A percentile compares a stretch with the other conserved stretches of the same genome.
Evolutionary conservation across 1,284 basidiomycete species (phyloP).

Genomic region (Xerocomus minutiporus): DNA sequence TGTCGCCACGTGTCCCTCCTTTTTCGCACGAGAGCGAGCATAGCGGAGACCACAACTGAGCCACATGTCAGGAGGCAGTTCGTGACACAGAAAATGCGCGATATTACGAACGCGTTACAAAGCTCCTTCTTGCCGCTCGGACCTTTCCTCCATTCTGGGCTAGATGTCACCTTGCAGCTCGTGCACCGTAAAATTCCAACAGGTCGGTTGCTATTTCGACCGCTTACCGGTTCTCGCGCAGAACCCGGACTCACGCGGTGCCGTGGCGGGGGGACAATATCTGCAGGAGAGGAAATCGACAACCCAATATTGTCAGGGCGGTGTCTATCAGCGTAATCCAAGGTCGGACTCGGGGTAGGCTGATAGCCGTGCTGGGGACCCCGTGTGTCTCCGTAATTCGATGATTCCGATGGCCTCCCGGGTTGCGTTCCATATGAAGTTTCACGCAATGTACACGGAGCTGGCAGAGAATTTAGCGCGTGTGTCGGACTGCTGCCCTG

Average conservation of each 20-base stretch:
- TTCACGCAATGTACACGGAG: slow-evolving; percentile 31
- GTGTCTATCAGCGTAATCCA: slow-evolving; percentile 37
- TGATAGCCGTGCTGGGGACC: slow-evolving; percentile 33
- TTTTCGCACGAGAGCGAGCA: slow-evolving; percentile 78
- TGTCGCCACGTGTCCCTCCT: slow-evolving; percentile 53
- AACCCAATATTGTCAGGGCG: slow-evolving; percentile 28
- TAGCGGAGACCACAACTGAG: slow-evolving; percentile 73
- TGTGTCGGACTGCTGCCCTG: slow-evolving; percentile 36
- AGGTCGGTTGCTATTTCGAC: slow-evolving; percentile 54
- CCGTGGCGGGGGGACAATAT: slow-evolving; percentile 61
- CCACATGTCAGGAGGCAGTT: slow-evolving; percentile 25
- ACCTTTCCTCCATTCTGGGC: slow-evolving; percentile 93
- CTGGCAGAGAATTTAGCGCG: slow-evolving; percentile 26
- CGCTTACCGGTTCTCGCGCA: slow-evolving; percentile 22
- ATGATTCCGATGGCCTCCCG: slow-evolving; percentile 21
- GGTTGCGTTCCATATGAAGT: slow-evolving; percentile 26
- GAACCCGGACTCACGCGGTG: slow-evolving; percentile 49
- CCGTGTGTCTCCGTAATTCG: slow-evolving; percentile 28
- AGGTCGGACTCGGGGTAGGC: slow-evolving; percentile 39
- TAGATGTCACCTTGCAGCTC: slow-evolving; percentile 78
- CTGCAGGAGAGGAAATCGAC: slow-evolving; percentile 29
- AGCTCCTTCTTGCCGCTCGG: slow-evolving; percentile 87
- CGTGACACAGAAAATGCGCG: slow-evolving; percentile 8
- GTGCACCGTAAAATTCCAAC: slow-evolving; percentile 72
- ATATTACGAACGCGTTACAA: slow-evolving; percentile 80